These are phyloP conservation scores for Ramularia endophylla DNA, from an alignment of 2,329 filamentous ascomycete genomes.

Conservation along the genomic window DNA sequence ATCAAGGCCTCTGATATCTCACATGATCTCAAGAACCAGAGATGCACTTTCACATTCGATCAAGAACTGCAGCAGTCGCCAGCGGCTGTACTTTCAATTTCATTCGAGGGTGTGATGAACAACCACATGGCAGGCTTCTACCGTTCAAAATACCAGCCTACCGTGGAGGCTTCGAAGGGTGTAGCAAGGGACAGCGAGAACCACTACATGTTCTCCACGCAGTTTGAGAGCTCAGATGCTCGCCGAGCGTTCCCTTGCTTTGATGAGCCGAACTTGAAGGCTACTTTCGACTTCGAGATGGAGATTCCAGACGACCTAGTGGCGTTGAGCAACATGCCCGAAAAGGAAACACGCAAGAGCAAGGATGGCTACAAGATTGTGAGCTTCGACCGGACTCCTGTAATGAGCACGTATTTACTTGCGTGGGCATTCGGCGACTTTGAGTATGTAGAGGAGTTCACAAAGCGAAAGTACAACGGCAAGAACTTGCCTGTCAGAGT, in stretches of 20 bases:
- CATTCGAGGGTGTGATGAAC: slow-evolving; percentile 78
- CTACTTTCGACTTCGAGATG: slow-evolving; percentile 88
- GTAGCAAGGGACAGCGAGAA: slow-evolving; percentile 66
- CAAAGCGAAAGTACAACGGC: slow-evolving; percentile 83
- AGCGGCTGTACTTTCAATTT: slow-evolving; percentile 61
- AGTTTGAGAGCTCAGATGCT: slow-evolving; percentile 96
- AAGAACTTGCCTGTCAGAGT: slow-evolving; percentile 88
- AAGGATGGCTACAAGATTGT: slow-evolving; percentile 60
- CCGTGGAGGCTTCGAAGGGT: slow-evolving; percentile 62
- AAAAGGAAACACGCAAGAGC: slow-evolving; percentile 64
- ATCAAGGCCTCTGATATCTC: slow-evolving; percentile 61
- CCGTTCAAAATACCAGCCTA: slow-evolving; percentile 86
- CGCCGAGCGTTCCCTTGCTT: slow-evolving; percentile 95
- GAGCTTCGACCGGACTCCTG: slow-evolving; percentile 73
- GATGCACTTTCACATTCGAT: slow-evolving; percentile 71
- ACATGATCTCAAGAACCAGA: slow-evolving; percentile 79
- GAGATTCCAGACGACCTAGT: slow-evolving; percentile 85
- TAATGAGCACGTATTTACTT: slow-evolving; percentile 85
- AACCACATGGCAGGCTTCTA: slow-evolving; percentile 95
- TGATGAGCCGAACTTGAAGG: slow-evolving; percentile 95
- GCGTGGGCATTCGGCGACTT: slow-evolving; percentile 97
- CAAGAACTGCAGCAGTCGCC: slow-evolving; percentile 62
- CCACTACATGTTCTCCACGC: slow-evolving; percentile 74
- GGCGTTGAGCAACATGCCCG: slow-evolving; percentile 92
- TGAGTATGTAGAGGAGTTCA: slow-evolving; percentile 90